Evolutionary conservation across 2,329 filamentous ascomycete species (phyloP).

Genomic region (Cladophialophora immunda): DNA sequence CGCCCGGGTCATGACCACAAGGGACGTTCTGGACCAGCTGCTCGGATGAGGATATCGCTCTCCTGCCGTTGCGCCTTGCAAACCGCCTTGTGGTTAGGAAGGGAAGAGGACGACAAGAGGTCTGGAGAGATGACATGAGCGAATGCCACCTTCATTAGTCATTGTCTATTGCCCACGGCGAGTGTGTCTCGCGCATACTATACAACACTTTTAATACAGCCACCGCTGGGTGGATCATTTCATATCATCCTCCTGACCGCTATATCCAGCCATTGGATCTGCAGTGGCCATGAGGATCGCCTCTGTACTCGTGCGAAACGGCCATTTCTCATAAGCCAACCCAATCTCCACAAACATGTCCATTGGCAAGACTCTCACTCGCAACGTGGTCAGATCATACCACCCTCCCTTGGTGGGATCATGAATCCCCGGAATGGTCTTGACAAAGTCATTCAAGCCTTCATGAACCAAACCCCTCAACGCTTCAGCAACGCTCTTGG

Average conservation of each 20-base stretch:
- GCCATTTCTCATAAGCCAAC: conserved; percentile 39
- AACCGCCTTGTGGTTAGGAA: not conserved
- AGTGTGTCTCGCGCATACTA: not conserved
- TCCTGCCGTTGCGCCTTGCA: not conserved
- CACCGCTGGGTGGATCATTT: conserved; percentile 8
- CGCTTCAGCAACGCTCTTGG: conserved; percentile 25
- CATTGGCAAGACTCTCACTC: conserved; percentile 34
- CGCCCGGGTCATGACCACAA: conserved; percentile 51
- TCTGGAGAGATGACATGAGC: not conserved
- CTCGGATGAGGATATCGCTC: not conserved
- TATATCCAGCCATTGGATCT: conserved; percentile 27
- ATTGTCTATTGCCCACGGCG: not conserved
- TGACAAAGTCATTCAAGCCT: conserved; percentile 36
- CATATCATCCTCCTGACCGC: conserved; percentile 2
- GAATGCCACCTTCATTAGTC: not conserved
- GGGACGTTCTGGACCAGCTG: conserved; percentile 48
- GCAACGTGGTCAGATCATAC: conserved; percentile 34
- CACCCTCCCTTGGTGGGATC: conserved; percentile 38
- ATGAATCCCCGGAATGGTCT: conserved; percentile 34
- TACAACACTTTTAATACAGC: conserved; percentile 1
- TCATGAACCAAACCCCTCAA: conserved; percentile 31
- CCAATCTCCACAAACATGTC: conserved; percentile 40
- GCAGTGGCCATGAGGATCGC: conserved; percentile 30
- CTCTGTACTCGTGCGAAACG: conserved; percentile 33
- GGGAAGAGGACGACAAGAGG: not conserved